phyloP scores from a whole-genome alignment of 805 yeast genomes.

The Metschnikowia vanudenii region DNA sequence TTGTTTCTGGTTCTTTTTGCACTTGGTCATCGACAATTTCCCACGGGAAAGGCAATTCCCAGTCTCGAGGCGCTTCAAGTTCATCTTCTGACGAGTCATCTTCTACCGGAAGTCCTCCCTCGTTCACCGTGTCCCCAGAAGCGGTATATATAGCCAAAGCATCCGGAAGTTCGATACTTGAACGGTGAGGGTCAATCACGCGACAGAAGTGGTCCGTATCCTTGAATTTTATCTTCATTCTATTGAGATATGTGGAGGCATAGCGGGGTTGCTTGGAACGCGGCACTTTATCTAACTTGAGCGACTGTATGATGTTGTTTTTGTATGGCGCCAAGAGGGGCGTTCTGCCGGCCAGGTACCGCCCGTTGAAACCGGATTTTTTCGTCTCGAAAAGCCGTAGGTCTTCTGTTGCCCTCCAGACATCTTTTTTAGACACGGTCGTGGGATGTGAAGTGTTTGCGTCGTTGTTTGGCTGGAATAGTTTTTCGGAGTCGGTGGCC shows the following conservation, averaged over 20 bases:
- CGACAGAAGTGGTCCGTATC: conserved; percentile 5
- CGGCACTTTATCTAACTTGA: background rate
- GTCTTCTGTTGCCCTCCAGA: conserved; percentile 12
- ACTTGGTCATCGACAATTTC: too few species aligned
- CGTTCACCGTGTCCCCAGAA: too few species aligned
- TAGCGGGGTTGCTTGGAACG: too few species aligned
- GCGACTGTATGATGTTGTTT: conserved; percentile 6
- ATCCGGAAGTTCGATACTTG: background rate
- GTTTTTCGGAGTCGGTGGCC: background rate
- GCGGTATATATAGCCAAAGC: conserved; percentile 1
- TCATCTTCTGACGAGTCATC: background rate
- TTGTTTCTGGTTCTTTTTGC: too few species aligned
- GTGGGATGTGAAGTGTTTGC: background rate
- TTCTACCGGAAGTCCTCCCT: too few species aligned
- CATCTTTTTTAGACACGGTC: conserved; percentile 11
- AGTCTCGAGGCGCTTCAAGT: too few species aligned
- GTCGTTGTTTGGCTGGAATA: background rate
- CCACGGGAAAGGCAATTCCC: too few species aligned
- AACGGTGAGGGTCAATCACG: background rate
- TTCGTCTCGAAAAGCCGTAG: conserved; percentile 18
- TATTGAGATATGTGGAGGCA: background rate
- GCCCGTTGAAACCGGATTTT: conserved; percentile 12
- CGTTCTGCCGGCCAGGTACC: conserved; percentile 12
- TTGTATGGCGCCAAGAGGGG: conserved; percentile 14
- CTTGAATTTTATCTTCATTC: background rate